Percentiles rank a stretch among this genome's conserved stretches.
Evolutionary conservation across 768 basidiomycete genomes (phyloP).

Genomic region (Macrolepiota dolichaula): DNA sequence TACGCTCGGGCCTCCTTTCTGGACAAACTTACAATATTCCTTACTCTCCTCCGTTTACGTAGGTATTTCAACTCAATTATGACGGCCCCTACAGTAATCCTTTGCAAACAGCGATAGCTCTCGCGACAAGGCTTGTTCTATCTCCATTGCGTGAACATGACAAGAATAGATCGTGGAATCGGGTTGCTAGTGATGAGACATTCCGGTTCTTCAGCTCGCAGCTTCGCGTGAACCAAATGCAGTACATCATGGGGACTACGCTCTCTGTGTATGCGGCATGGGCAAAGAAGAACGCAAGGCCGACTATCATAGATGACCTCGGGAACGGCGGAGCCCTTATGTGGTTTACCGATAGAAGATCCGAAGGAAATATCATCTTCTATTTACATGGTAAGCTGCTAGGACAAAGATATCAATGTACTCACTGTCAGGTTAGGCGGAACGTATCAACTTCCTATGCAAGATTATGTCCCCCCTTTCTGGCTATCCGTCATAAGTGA

Average conservation of each 20-base stretch:
- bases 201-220: slow-evolving; percentile 10
- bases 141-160: slow-evolving; percentile 5
- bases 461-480: slow-evolving; percentile 20
- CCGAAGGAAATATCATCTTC: slow-evolving; percentile 27
- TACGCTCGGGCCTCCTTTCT: neutral
- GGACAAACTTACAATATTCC: neutral
- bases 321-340: slow-evolving; percentile 22
- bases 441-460: slow-evolving; percentile 24
- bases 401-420: neutral
- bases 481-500: slow-evolving; percentile 25
- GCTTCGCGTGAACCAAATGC: slow-evolving; percentile 19
- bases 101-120: neutral
- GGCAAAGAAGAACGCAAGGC: slow-evolving; percentile 17
- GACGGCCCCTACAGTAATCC: neutral
- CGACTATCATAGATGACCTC: slow-evolving; percentile 22
- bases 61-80: neutral
- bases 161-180: slow-evolving; percentile 7
- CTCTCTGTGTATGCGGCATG: slow-evolving; percentile 18
- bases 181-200: slow-evolving; percentile 1
- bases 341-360: slow-evolving; percentile 29
- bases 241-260: slow-evolving; percentile 20
- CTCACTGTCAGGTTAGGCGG: slow-evolving; percentile 23
- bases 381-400: slow-evolving; percentile 26
- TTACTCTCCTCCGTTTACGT: neutral
- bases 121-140: neutral